These are phyloP conservation scores for Penicillium taxi DNA, from an alignment of 495 filamentous ascomycete species.

Conservation along the genomic window DNA sequence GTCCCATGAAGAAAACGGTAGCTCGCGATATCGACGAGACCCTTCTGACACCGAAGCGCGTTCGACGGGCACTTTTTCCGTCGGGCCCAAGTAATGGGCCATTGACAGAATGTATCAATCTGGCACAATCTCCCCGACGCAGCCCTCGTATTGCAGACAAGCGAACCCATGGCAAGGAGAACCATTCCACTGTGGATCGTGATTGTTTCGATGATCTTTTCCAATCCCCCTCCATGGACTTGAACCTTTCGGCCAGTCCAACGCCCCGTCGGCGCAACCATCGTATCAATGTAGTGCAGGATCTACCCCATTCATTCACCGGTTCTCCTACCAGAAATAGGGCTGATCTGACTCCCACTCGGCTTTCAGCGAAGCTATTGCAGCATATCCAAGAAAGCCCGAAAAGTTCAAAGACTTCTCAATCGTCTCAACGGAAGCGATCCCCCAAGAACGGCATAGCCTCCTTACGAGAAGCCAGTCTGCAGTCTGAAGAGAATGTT, in stretches of 20 bases:
- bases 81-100: conserved; percentile 47
- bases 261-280: conserved; percentile 40
- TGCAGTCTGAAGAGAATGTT: conserved; percentile 22
- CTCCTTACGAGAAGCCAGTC: conserved; percentile 12
- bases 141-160: conserved; percentile 36
- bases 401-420: conserved; percentile 13
- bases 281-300: conserved; percentile 39
- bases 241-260: conserved; percentile 54
- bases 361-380: conserved; percentile 29
- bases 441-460: conserved; percentile 22
- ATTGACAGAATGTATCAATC: conserved; percentile 44
- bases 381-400: conserved; percentile 31
- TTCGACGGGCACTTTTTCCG: conserved; percentile 74
- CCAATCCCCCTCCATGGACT: conserved; percentile 37
- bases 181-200: conserved; percentile 27
- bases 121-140: conserved; percentile 44
- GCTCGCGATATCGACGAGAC: conserved; percentile 46
- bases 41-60: conserved; percentile 52
- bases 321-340: conserved; percentile 28
- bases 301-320: conserved; percentile 35
- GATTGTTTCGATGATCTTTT: conserved; percentile 55
- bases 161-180: conserved; percentile 41
- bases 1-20: conserved; percentile 57
- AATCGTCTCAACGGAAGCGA: conserved; percentile 17
- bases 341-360: conserved; percentile 25